Evolutionary conservation across 441 rosid genomes (phyloP).

Genomic region (Adansonia grandidieri): DNA sequence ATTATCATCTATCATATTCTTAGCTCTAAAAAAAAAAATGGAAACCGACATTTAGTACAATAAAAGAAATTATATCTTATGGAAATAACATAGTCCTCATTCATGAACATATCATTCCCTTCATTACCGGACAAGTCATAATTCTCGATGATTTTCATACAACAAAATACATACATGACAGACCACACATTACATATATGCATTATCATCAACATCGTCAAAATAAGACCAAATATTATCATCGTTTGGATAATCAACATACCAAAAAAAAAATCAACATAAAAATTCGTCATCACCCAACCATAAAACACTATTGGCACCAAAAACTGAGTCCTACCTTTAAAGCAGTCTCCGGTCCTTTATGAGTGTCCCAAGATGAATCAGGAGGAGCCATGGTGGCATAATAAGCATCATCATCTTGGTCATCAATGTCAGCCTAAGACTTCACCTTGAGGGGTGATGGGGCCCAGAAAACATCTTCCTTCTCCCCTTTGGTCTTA

Average conservation of each 20-base stretch:
- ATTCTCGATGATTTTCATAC: background rate
- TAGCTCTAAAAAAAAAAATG: background rate
- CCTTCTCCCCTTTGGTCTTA: slow-evolving; percentile 26
- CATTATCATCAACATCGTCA: background rate
- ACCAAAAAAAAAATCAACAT: background rate
- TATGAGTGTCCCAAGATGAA: slow-evolving; percentile 39
- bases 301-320: background rate
- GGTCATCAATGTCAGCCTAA: slow-evolving; percentile 71
- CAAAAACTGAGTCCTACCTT: slow-evolving; percentile 36
- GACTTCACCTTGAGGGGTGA: slow-evolving; percentile 52
- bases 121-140: background rate
- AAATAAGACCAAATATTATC: background rate
- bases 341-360: slow-evolving; percentile 35
- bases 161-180: background rate
- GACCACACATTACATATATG: background rate
- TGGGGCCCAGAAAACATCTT: slow-evolving; percentile 60
- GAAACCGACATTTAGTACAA: background rate
- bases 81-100: background rate
- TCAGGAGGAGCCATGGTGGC: slow-evolving; percentile 52
- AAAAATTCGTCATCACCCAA: background rate
- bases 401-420: slow-evolving; percentile 69
- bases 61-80: background rate
- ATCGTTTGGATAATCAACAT: background rate
- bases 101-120: background rate
- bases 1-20: slow-evolving; percentile 7